Evolutionary conservation across 1,284 basidiomycete species (phyloP).

Genomic region (Ustilago nuda): DNA sequence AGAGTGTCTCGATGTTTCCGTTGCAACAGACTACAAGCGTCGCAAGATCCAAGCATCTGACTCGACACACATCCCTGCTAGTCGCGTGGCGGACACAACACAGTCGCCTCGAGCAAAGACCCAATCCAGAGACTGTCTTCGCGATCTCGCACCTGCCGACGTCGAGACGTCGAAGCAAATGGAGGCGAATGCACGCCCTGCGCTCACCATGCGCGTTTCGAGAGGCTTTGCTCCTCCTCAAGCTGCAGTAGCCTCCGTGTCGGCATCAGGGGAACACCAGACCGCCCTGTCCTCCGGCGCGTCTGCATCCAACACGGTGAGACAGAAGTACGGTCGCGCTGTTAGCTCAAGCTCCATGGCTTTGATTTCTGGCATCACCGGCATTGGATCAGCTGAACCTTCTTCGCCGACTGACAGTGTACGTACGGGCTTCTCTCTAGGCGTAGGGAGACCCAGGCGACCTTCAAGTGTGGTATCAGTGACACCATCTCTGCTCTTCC

Average conservation of each 20-base stretch:
- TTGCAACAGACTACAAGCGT: slow-evolving; percentile 8
- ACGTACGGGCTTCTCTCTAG: slow-evolving; percentile 17
- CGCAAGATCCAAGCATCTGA: neutral
- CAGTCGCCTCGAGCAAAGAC: neutral
- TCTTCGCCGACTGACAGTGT: slow-evolving; percentile 28
- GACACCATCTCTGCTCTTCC: slow-evolving; percentile 39
- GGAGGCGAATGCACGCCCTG: slow-evolving; percentile 20
- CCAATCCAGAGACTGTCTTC: slow-evolving; percentile 9
- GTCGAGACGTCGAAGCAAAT: slow-evolving; percentile 23
- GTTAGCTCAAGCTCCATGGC: slow-evolving; percentile 17
- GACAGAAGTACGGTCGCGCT: slow-evolving; percentile 22
- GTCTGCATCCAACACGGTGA: slow-evolving; percentile 10
- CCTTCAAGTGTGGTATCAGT: slow-evolving; percentile 44
- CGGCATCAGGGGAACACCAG: slow-evolving; percentile 22
- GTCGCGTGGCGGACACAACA: neutral
- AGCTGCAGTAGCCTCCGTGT: slow-evolving; percentile 19
- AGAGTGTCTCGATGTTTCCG: slow-evolving; percentile 3
- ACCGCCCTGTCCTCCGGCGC: neutral
- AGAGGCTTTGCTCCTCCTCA: slow-evolving; percentile 19
- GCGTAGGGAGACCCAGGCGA: slow-evolving; percentile 18
- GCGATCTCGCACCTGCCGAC: slow-evolving; percentile 27
- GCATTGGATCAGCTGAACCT: slow-evolving; percentile 10
- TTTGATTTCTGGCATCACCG: neutral
- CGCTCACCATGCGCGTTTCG: slow-evolving; percentile 26
- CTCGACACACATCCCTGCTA: neutral